Evolutionary conservation across 2,329 filamentous ascomycete species (phyloP), one percentile per base, ranked within the genome.

Genomic region (Colletotrichum sublineola): DNA sequence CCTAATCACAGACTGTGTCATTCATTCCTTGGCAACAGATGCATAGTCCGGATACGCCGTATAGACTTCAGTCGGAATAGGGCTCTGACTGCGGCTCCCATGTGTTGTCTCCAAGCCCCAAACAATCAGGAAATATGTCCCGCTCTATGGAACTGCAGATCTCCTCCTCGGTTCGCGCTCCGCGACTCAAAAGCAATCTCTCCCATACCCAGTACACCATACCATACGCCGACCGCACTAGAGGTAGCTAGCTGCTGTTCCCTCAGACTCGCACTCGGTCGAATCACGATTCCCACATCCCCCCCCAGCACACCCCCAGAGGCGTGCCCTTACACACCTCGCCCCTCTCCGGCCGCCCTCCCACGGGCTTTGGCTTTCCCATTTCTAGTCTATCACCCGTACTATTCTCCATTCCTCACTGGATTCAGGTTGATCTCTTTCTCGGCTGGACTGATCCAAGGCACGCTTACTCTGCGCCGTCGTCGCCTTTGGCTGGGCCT

Each of bases 71-170:
- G 24, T 24, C 24, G 18, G 44, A 46, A 46, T n/a, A 44, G 15
- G 3, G 5, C 20, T 11, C 7, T 15, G n/a, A 50, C 31, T 50
- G 58, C 36, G 58, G 58, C 60, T 46, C 33, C 58, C 60, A 52
- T 50, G n/a, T 52, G 60, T 60, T 38, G 14, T 46, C 29, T n/a
- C 40, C 33, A 46, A 44, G 56, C 63, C 38, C 58, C 46, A 42
- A 70, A 48, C 46, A 36, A 50, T 50, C 50, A 68, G 42, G 36
- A 46, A 42, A 24, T 44, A 20, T 29, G 38, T 62, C 50, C 68
- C 65, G 64, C 65, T 63, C 33, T 42, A 48, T 63, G 64, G 64
- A 71, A 69, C 65, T 58, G 65, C 52, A 71, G 68, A 71, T 69
- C 50, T 44, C 63, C 50, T 44, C 63, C 67, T 62, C 68, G 63